These are phyloP conservation scores for Astrothelium macrocarpum DNA, from an alignment of 495 filamentous ascomycete genomes.

Conservation along the genomic window DNA sequence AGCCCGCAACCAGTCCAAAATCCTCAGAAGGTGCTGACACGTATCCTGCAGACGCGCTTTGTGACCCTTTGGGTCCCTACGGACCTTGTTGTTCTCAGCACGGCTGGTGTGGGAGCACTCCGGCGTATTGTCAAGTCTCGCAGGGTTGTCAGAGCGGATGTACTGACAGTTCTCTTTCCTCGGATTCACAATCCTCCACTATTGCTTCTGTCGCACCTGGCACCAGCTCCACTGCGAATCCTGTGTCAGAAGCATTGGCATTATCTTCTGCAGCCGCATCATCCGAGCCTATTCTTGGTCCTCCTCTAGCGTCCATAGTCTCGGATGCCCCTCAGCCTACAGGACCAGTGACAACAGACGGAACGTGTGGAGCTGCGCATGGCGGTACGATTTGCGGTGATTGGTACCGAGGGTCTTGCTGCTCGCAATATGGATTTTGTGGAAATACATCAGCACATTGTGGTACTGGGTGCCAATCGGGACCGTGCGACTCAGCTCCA, in stretches of 20 bases:
- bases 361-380: constrained; percentile 40
- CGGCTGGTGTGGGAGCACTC: constrained; percentile 24
- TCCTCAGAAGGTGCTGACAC: neutral
- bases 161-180: constrained; percentile 1
- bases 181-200: constrained; percentile 3
- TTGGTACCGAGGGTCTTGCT: constrained; percentile 42
- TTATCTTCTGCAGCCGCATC: constrained; percentile 1
- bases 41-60: constrained; percentile 18
- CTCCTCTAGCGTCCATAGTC: constrained; percentile 16
- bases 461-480: constrained; percentile 39
- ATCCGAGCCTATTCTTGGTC: constrained; percentile 17
- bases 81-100: constrained; percentile 26
- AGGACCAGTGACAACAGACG: constrained; percentile 35
- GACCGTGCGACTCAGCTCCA: constrained; percentile 28
- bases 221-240: constrained; percentile 17
- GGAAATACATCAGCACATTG: constrained; percentile 35
- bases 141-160: constrained; percentile 25
- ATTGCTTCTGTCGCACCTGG: constrained; percentile 33
- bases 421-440: constrained; percentile 42
- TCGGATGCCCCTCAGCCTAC: constrained; percentile 22
- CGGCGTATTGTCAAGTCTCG: constrained; percentile 18
- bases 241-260: neutral
- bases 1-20: neutral
- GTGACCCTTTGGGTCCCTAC: constrained; percentile 26
- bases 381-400: constrained; percentile 39